These are phyloP conservation scores for Pezicula carpinea DNA, from an alignment of 2,329 filamentous ascomycete genomes.

Conservation along the genomic window DNA sequence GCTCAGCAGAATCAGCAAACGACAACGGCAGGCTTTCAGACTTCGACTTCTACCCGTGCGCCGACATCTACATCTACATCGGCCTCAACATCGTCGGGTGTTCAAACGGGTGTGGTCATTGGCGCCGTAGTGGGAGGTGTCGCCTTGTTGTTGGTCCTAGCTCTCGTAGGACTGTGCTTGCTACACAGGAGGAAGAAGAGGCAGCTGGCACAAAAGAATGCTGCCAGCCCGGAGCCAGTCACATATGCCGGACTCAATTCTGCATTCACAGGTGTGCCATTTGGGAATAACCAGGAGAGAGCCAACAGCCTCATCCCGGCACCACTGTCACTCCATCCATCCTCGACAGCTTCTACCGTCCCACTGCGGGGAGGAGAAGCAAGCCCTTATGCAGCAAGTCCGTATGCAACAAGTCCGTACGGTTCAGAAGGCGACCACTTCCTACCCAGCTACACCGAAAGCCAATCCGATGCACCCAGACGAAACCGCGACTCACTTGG, in stretches of 20 bases:
- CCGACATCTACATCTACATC: constrained; percentile 5
- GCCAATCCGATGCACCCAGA: constrained; percentile 2
- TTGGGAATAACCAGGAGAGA: background rate
- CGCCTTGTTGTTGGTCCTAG: constrained; percentile 11
- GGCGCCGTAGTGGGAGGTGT: constrained; percentile 16
- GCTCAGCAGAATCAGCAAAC: background rate
- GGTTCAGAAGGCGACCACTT: constrained; percentile 7
- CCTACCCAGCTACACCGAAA: constrained; percentile 9
- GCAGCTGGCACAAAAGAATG: constrained; percentile 1
- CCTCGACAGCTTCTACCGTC: constrained; percentile 1
- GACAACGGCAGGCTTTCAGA: constrained; percentile 3
- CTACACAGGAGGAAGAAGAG: constrained; percentile 12
- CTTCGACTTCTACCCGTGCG: constrained; percentile 6
- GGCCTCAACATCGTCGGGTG: constrained; percentile 5
- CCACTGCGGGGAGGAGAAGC: constrained; percentile 10
- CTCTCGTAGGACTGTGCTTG: constrained; percentile 12
- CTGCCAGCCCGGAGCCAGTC: constrained; percentile 7
- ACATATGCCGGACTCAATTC: constrained; percentile 17
- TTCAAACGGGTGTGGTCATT: constrained; percentile 11
- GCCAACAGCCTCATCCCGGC: constrained; percentile 3
- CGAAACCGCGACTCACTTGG: background rate
- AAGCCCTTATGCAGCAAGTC: constrained; percentile 7
- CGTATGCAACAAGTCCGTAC: constrained; percentile 4
- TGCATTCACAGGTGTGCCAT: constrained; percentile 17
- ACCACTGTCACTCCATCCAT: constrained; percentile 1